A percentile compares a stretch with the other conserved stretches of the same genome.
Conservation (phyloP, 805 yeast genomes). For the Yamadazyma sp. region DNA sequence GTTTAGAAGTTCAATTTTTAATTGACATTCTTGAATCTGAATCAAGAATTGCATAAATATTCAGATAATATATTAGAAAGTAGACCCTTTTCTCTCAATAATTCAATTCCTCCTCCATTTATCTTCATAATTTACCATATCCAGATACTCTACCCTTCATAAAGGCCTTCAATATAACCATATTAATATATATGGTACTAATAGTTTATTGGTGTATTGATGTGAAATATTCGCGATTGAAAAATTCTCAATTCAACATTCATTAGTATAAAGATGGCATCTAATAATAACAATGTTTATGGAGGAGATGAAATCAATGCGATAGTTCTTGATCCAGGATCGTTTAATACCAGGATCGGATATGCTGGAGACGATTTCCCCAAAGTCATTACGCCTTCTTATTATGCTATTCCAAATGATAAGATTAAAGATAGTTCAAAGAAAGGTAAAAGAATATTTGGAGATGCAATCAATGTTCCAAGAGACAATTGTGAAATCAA, state of each 20-base stretch:
- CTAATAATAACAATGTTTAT: conserved; percentile 22
- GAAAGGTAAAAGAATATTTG: conserved; percentile 28
- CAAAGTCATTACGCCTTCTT: conserved; percentile 68
- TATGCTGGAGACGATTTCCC: conserved; percentile 94
- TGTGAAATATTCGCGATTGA: conserved; percentile 1
- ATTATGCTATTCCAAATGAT: conserved; percentile 36
- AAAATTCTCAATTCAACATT: background rate
- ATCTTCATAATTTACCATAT: too few species aligned
- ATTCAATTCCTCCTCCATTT: too few species aligned
- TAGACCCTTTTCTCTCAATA: too few species aligned
- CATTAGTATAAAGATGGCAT: conserved; percentile 14
- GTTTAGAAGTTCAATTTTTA: conserved; percentile 83
- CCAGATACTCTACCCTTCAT: too few species aligned
- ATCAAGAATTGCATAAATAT: conserved; percentile 37
- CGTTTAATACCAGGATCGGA: conserved; percentile 78
- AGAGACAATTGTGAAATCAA: conserved; percentile 48
- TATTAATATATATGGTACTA: background rate
- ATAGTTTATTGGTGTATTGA: background rate
- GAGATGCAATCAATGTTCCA: conserved; percentile 48
- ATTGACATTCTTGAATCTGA: conserved; percentile 67
- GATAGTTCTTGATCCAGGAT: conserved; percentile 88
- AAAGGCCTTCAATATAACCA: background rate
- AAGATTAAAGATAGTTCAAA: conserved; percentile 5
- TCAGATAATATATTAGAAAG: too few species aligned
- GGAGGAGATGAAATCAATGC: conserved; percentile 83